Evolutionary conservation across 2,329 filamentous ascomycete species (phyloP).

Genomic region (Pseudogymnoascus sp.): DNA sequence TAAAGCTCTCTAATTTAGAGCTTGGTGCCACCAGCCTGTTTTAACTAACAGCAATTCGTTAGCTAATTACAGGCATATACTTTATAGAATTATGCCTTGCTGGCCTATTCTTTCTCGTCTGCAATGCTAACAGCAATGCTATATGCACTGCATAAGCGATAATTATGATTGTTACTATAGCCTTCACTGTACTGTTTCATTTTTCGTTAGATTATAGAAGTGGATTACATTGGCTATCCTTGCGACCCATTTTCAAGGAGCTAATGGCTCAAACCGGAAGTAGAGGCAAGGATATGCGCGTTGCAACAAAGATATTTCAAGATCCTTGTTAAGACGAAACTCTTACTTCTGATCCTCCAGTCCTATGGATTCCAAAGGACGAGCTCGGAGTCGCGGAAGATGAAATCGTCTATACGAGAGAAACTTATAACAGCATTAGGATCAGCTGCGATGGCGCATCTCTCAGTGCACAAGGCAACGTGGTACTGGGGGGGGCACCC

Average conservation of each 20-base stretch:
- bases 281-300: not conserved
- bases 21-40: not conserved
- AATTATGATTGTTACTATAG: not conserved
- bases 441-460: not conserved
- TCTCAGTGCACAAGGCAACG: not conserved
- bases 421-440: not conserved
- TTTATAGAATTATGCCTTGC: constrained; percentile 11
- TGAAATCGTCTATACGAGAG: not conserved
- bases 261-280: not conserved
- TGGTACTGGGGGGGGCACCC: not conserved
- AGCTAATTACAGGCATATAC: constrained; percentile 12
- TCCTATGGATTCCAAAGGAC: constrained; percentile 36
- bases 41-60: constrained; percentile 4
- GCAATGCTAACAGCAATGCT: not conserved
- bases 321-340: not conserved
- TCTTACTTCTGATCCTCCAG: not conserved
- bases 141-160: no score
- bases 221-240: not conserved
- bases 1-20: not conserved
- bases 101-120: constrained; percentile 10
- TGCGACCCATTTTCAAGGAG: not conserved
- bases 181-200: constrained; percentile 14
- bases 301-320: not conserved
- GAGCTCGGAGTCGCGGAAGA: not conserved
- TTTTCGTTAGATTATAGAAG: constrained; percentile 55